phyloP scores from a whole-genome alignment of 768 basidiomycete genomes.

The Dioszegia crocea region DNA sequence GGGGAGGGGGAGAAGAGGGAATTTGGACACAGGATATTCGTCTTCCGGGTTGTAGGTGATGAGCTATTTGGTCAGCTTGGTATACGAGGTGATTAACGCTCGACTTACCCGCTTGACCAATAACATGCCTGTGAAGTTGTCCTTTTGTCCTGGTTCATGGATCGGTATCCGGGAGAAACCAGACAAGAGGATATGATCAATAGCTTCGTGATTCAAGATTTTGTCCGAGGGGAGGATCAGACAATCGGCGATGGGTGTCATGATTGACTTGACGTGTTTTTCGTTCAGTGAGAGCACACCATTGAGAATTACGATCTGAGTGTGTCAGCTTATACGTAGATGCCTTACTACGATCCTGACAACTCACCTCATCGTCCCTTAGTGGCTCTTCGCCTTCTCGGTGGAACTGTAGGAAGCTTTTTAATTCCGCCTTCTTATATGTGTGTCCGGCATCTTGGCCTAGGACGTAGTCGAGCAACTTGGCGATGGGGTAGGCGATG shows the following conservation, averaged over 20 bases:
- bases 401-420: conserved; percentile 54
- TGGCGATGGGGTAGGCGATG: conserved; percentile 67
- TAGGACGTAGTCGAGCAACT: conserved; percentile 72
- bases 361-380: conserved; percentile 52
- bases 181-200: conserved; percentile 59
- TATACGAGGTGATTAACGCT: neutral
- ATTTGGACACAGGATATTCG: conserved; percentile 53
- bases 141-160: conserved; percentile 65
- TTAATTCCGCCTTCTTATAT: conserved; percentile 51
- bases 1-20: conserved; percentile 76
- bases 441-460: conserved; percentile 63
- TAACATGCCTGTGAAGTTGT: conserved; percentile 73
- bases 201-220: conserved; percentile 69
- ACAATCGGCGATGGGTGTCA: conserved; percentile 71
- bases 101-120: conserved; percentile 70
- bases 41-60: conserved; percentile 83
- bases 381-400: conserved; percentile 51
- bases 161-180: conserved; percentile 93
- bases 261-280: conserved; percentile 61
- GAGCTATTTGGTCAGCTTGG: conserved; percentile 55
- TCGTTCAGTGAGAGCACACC: conserved; percentile 50
- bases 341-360: neutral
- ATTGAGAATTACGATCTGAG: conserved; percentile 49
- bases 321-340: neutral
- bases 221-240: conserved; percentile 71